These are phyloP conservation scores for Pinus tabuliformis DNA, from an alignment of 75 land plant species.

Conservation along the genomic window DNA sequence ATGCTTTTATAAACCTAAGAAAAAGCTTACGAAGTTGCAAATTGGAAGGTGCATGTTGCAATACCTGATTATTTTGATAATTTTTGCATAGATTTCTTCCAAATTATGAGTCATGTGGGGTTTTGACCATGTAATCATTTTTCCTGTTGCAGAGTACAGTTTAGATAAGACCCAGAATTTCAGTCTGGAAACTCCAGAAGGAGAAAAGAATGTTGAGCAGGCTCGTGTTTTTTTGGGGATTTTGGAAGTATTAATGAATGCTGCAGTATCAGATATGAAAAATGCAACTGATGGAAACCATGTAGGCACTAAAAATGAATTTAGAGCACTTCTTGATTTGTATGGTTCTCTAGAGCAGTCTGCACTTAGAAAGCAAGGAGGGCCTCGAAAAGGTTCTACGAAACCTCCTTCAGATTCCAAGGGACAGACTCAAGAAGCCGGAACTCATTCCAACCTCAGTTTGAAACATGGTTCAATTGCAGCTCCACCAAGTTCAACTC, in stretches of 20 bases:
- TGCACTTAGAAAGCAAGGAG: constrained; percentile 14
- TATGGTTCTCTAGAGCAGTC: constrained; percentile 46
- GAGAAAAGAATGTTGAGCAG: constrained; percentile 32
- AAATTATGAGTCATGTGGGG: not conserved
- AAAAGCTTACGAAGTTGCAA: constrained; percentile 31
- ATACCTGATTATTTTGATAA: not conserved
- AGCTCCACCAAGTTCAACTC: constrained; percentile 19
- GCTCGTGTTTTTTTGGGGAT: constrained; percentile 58
- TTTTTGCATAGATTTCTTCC: not conserved
- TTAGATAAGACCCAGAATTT: constrained; percentile 35
- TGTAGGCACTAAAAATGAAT: constrained; percentile 46
- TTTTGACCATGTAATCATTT: not conserved
- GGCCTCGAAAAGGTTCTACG: constrained; percentile 11
- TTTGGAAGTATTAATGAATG: constrained; percentile 70
- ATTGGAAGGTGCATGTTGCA: constrained; percentile 44
- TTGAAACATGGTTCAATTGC: constrained; percentile 19
- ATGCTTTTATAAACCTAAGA: constrained; percentile 56
- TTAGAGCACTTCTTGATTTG: constrained; percentile 32
- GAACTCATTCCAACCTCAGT: constrained; percentile 7
- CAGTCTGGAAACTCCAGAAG: constrained; percentile 30
- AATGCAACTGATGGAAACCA: constrained; percentile 32
- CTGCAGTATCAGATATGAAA: constrained; percentile 44
- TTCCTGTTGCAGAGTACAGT: constrained; percentile 31
- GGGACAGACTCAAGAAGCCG: constrained; percentile 7
- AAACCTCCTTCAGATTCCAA: constrained; percentile 13